phyloP scores from a whole-genome alignment of 352 stramenopile species.

The Poterioochromonas sp. region DNA sequence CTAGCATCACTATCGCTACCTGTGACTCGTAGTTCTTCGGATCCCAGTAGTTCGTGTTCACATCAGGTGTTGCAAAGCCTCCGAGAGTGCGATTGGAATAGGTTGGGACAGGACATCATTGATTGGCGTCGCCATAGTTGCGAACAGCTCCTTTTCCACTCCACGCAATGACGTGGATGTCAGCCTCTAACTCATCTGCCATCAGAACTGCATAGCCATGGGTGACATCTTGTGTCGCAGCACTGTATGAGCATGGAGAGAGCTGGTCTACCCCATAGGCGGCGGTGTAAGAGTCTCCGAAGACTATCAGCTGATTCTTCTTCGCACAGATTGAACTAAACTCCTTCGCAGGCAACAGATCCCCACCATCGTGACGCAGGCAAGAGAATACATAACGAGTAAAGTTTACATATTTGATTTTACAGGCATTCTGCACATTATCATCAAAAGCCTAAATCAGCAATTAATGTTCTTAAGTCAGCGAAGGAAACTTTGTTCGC shows the following conservation, averaged over 20 bases:
- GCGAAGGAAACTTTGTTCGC: too few relatives aligned
- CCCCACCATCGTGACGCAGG: too few relatives aligned
- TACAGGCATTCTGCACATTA: too few relatives aligned
- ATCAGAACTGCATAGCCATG: neutral
- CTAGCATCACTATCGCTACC: neutral
- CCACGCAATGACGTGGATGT: neutral
- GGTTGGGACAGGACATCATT: neutral
- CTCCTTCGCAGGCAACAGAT: too few relatives aligned
- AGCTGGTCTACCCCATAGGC: neutral
- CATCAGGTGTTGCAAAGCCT: neutral
- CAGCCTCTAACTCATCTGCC: neutral
- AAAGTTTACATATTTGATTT: too few relatives aligned
- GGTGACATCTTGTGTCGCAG: neutral
- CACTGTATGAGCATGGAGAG: neutral
- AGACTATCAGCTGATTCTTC: neutral
- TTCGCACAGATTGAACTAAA: neutral
- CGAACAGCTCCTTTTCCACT: conserved; percentile 18
- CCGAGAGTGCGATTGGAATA: conserved; percentile 2
- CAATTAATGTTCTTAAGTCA: too few relatives aligned
- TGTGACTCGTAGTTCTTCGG: neutral
- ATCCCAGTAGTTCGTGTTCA: neutral
- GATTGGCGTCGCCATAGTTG: conserved; percentile 20
- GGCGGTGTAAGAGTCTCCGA: conserved; percentile 1
- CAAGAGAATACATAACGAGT: too few relatives aligned
- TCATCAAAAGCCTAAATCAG: too few relatives aligned